A percentile compares a stretch with the other conserved stretches of the same genome.
Conservation (phyloP, 176 grass and related monocot genomes). For the Oryza meyeriana region DNA sequence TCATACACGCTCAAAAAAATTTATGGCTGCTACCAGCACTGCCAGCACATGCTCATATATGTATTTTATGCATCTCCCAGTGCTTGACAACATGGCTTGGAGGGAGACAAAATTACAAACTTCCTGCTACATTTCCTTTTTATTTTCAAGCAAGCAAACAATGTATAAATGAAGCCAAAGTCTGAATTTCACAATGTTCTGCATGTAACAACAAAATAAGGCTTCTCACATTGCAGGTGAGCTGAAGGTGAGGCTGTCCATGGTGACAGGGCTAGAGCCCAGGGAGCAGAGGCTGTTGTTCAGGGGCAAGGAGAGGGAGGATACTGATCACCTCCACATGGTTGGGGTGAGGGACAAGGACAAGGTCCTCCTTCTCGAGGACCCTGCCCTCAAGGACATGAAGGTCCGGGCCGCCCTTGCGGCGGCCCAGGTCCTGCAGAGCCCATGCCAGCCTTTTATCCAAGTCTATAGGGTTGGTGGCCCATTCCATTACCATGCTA, state of each 20-base stretch:
- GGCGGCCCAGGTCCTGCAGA: neutral
- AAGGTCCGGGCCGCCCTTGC: constrained; percentile 41
- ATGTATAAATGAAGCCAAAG: neutral
- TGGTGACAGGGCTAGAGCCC: constrained; percentile 69
- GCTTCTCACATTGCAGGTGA: constrained; percentile 48
- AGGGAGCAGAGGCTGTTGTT: constrained; percentile 86
- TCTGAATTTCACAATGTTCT: neutral
- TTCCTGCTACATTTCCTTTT: neutral
- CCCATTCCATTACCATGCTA: neutral
- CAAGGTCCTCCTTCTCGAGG: constrained; percentile 74
- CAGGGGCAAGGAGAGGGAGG: constrained; percentile 91
- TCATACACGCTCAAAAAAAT: constrained; percentile 1
- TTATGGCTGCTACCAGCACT: neutral
- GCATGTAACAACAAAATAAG: neutral
- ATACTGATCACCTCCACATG: constrained; percentile 69
- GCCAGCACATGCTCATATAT: constrained; percentile 23
- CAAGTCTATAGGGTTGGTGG: constrained; percentile 19
- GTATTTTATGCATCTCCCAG: neutral
- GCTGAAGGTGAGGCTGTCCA: constrained; percentile 65
- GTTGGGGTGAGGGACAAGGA: constrained; percentile 81
- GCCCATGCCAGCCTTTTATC: constrained; percentile 38
- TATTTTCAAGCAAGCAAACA: constrained; percentile 1
- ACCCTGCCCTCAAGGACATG: constrained; percentile 63
- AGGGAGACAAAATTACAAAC: constrained; percentile 2
- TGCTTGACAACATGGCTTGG: neutral